Evolutionary conservation across 2,329 filamentous ascomycete species (phyloP), one percentile per base, ranked within the genome.

Genomic region (Clonostachys sp.): DNA sequence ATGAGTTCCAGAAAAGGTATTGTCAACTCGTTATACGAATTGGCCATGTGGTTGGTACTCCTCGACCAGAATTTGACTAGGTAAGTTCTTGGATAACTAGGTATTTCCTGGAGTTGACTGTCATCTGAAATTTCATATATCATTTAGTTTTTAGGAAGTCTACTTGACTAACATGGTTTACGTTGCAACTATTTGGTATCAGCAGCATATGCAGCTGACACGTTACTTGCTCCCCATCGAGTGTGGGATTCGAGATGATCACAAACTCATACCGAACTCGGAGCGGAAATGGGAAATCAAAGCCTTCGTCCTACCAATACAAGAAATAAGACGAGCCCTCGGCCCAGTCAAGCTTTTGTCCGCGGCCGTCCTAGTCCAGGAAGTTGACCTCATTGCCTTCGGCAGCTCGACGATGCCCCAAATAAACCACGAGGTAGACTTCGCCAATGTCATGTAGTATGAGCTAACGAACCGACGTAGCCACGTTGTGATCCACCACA

Each of bases 381-480:
- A 77, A 51, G 63, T 69, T 42, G 86, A 89, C 56, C 79, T 89
- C 75, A 77, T 89, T 42, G 84, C 82, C 12, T 89, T 80, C 61
- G 87, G 80, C 0, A 51, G 66, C 4, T 65, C 74, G 8, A 81
- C 77, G 14, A 68, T 84, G 0, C 80, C 83, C 1, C 65, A 72
- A 48, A 85, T 89, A 57, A 74, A 71, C 55, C 57, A 68, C 5
- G 70, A 73, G 2, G 74, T 88, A 14, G 83, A 89, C 57, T 84
- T 84, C 54, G 71, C 89, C 60, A 89, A 89, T 55, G 68, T 76
- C 57, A 78, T 88, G 86, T 75, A 78, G 2, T 89, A 88, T 61
- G 85, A 89, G 56, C 65, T 86, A 47, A 81, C 86, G 73, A 86
- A 87, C 67, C 78, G 85, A 34, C 80, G 86, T 34, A 80, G 88